Evolutionary conservation across 2,329 filamentous ascomycete genomes (phyloP), one percentile per base, ranked within the genome.

Genomic region (Monosporascus ibericus): DNA sequence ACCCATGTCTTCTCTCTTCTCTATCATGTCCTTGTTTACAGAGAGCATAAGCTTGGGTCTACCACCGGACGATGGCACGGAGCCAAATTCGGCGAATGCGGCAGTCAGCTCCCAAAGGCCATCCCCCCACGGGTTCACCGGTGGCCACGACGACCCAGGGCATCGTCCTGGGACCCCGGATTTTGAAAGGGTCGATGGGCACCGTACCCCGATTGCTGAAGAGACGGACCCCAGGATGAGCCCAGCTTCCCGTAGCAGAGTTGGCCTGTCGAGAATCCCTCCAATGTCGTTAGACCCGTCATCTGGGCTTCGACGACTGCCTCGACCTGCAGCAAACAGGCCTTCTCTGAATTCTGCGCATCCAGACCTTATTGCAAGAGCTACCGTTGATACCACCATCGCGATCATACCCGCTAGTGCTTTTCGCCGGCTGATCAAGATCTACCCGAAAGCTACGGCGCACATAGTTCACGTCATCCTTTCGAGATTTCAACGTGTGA

Each of bases 401-500:
- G 94, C 94, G 6, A 95, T 99, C 58, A 99, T 99, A 52, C 95
- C 95, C 1, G 94, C 94, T 1, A 96, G 91, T 66, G 95, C 94
- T 3, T 99, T 99, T 63, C 85, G 91, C 50, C 85, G 95, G 8
- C 76, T 99, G 49, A 99, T 95, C 48, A 85, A 90, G 64, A 86
- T 96, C 24, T 99, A 97, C 62, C 94, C 94, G 9, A 95, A 95
- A 72, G 92, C 95, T 9, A 96, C 94, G 2, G 87, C 94, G 2
- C 95, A 99, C 65, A 97, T 99, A 58, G 91, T 99, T 6, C 94
- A 99, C 66, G 92, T 99, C 46, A 99, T 99, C 55, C 73, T 99
- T 34, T 96, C 95, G 3, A 83, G 95, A 48, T 86, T 99, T 49
- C 92, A 99, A 67, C 80, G 95, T 60, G 95, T 99, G 3, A 99